These are phyloP conservation scores for Kalmusia sp. DNA, from an alignment of 2,329 filamentous ascomycete species.

Conservation along the genomic window DNA sequence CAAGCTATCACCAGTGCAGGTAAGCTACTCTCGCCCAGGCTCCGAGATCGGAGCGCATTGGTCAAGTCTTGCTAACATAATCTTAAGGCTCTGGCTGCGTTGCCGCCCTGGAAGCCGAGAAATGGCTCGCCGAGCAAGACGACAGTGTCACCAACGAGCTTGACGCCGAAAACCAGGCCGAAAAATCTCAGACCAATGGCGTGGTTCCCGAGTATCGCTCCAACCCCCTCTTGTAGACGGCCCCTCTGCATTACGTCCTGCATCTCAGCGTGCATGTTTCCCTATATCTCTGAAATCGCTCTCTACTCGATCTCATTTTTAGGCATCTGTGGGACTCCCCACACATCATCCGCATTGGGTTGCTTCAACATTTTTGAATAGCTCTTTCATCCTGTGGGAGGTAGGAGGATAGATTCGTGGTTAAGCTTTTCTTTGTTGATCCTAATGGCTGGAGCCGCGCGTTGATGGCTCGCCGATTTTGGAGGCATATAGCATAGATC, in stretches of 20 bases:
- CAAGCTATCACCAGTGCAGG: slow-evolving; percentile 98
- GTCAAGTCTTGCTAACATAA: slow-evolving; percentile 20
- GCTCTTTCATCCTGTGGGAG: background rate
- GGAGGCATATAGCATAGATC: slow-evolving; percentile 10
- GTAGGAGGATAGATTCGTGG: background rate
- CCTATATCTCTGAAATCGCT: background rate
- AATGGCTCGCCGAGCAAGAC: slow-evolving; percentile 83
- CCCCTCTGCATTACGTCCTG: slow-evolving; percentile 11
- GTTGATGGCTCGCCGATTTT: slow-evolving; percentile 11
- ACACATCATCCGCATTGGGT: background rate
- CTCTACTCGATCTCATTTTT: background rate
- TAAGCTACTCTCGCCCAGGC: slow-evolving; percentile 55
- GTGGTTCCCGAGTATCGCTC: slow-evolving; percentile 67
- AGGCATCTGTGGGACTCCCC: background rate
- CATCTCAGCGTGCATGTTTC: slow-evolving; percentile 4
- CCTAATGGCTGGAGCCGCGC: slow-evolving; percentile 9
- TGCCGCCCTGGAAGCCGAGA: slow-evolving; percentile 94
- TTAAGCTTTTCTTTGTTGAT: background rate
- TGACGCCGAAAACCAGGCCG: slow-evolving; percentile 57
- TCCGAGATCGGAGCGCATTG: slow-evolving; percentile 20
- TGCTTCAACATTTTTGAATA: background rate
- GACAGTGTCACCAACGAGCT: slow-evolving; percentile 57
- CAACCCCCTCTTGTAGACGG: slow-evolving; percentile 66
- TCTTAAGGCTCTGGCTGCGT: slow-evolving; percentile 84
- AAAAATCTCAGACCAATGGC: slow-evolving; percentile 59